These are phyloP conservation scores for Auriscalpium vulgare DNA, from an alignment of 768 basidiomycete species.

Conservation along the genomic window DNA sequence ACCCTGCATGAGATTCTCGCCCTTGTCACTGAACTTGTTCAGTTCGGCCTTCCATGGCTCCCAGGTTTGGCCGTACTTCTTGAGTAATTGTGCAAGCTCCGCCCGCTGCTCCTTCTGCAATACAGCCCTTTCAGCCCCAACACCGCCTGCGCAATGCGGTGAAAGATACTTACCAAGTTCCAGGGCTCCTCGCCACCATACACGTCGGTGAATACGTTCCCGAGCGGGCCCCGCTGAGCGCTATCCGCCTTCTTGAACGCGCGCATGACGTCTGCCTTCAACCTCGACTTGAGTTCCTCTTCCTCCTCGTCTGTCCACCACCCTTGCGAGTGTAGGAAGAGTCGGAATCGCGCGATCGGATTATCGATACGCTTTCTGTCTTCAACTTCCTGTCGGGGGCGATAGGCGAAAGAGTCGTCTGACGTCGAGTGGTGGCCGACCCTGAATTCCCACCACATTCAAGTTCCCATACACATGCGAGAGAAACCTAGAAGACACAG, in stretches of 20 bases:
- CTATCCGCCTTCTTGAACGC: conserved; percentile 75
- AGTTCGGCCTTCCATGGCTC: conserved; percentile 82
- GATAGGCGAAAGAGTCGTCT: conserved; percentile 93
- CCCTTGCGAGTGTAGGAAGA: conserved; percentile 72
- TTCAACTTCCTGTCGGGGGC: conserved; percentile 83
- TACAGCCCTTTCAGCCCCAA: neutral
- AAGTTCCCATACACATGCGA: neutral
- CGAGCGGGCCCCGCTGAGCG: conserved; percentile 59
- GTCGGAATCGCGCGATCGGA: conserved; percentile 76
- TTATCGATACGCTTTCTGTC: conserved; percentile 88
- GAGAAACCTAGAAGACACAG: conserved; percentile 12
- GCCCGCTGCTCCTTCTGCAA: conserved; percentile 73
- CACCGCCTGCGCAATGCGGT: neutral
- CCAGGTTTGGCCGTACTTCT: conserved; percentile 83
- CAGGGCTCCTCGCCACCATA: conserved; percentile 81
- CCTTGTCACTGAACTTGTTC: conserved; percentile 65
- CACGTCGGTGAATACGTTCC: conserved; percentile 79
- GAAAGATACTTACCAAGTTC: conserved; percentile 58
- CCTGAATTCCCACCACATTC: conserved; percentile 27
- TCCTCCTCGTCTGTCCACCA: conserved; percentile 85
- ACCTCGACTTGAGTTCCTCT: conserved; percentile 53
- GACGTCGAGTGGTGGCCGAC: conserved; percentile 95
- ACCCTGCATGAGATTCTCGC: conserved; percentile 28
- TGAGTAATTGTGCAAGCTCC: conserved; percentile 64
- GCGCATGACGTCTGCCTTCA: conserved; percentile 67